These are phyloP conservation scores for Fallopia convolvulus DNA, from an alignment of 148 eudicot genomes.

Conservation along the genomic window DNA sequence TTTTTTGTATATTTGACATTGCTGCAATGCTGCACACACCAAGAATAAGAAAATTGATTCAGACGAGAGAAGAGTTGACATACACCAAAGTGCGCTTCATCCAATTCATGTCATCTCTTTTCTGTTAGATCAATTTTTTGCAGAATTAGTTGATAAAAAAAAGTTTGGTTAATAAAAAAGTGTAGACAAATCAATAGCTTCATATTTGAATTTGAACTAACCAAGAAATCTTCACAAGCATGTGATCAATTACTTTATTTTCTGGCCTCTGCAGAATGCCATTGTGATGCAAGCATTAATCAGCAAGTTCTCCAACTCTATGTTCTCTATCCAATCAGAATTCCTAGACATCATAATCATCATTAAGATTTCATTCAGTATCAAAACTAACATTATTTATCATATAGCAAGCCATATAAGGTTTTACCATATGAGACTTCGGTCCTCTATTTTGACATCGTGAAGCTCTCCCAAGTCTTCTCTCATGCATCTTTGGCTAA, in stretches of 20 bases:
- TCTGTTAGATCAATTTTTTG: conserved; percentile 37
- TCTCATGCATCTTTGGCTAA: conserved; percentile 83
- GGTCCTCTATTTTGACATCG: conserved; percentile 85
- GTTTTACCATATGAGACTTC: conserved; percentile 79
- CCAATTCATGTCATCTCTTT: conserved; percentile 88
- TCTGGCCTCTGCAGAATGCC: conserved; percentile 99
- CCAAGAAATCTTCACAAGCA: conserved; percentile 89
- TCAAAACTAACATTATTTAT: background rate
- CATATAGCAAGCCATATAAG: background rate
- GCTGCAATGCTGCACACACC: too few species aligned
- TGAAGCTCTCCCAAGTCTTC: conserved; percentile 86
- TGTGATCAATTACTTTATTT: conserved; percentile 97
- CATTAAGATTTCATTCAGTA: background rate
- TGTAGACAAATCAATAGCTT: background rate
- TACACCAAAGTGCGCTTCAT: conserved; percentile 94
- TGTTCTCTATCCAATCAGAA: conserved; percentile 88
- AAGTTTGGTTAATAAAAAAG: background rate
- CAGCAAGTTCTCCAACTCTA: conserved; percentile 89
- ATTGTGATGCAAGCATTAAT: conserved; percentile 92
- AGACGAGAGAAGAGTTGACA: background rate
- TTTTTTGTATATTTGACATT: background rate
- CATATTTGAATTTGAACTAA: conserved; percentile 22
- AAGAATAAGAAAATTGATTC: background rate
- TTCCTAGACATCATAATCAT: conserved; percentile 38
- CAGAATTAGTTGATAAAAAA: conserved; percentile 3